These are phyloP conservation scores for Knufia petricola DNA, from an alignment of 2,329 filamentous ascomycete species.

Conservation along the genomic window DNA sequence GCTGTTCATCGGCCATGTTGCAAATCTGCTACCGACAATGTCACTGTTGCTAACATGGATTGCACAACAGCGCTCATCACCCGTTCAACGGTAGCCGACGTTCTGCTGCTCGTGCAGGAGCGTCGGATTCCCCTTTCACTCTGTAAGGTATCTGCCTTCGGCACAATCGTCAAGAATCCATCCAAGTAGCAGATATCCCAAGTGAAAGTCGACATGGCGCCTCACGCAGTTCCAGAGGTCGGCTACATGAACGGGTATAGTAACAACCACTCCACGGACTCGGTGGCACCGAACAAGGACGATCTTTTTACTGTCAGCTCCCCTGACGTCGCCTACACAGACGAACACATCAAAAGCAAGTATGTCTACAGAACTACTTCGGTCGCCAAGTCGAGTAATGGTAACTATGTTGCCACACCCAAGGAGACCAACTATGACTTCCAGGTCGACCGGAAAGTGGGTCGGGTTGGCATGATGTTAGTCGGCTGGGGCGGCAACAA, in stretches of 20 bases:
- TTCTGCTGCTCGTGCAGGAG: slow-evolving; percentile 76
- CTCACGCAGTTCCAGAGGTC: slow-evolving; percentile 65
- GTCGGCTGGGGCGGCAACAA: slow-evolving; percentile 98
- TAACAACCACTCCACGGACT: slow-evolving; percentile 22
- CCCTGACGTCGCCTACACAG: slow-evolving; percentile 85
- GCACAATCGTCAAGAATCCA: slow-evolving; percentile 28
- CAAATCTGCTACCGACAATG: slow-evolving; percentile 7
- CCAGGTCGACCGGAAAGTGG: slow-evolving; percentile 88
- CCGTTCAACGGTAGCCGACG: slow-evolving; percentile 94
- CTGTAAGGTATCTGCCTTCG: slow-evolving; percentile 31
- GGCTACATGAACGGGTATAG: slow-evolving; percentile 46
- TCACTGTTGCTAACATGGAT: slow-evolving; percentile 13
- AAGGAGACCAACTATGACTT: slow-evolving; percentile 91
- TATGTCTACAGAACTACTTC: slow-evolving; percentile 95
- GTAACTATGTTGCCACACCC: slow-evolving; percentile 73
- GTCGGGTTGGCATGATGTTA: slow-evolving; percentile 93
- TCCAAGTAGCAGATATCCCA: slow-evolving; percentile 32
- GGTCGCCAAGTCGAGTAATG: slow-evolving; percentile 60
- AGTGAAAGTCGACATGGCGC: slow-evolving; percentile 60
- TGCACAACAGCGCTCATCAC: slow-evolving; percentile 64
- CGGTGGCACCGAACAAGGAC: slow-evolving; percentile 28
- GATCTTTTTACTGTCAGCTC: slow-evolving; percentile 79
- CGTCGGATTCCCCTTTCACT: slow-evolving; percentile 50
- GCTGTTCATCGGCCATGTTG: slow-evolving; percentile 2
- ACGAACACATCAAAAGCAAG: slow-evolving; percentile 78